phyloP scores from a whole-genome alignment of 371 early-diverging fungal species.

The Saksenaea oblongispora region DNA sequence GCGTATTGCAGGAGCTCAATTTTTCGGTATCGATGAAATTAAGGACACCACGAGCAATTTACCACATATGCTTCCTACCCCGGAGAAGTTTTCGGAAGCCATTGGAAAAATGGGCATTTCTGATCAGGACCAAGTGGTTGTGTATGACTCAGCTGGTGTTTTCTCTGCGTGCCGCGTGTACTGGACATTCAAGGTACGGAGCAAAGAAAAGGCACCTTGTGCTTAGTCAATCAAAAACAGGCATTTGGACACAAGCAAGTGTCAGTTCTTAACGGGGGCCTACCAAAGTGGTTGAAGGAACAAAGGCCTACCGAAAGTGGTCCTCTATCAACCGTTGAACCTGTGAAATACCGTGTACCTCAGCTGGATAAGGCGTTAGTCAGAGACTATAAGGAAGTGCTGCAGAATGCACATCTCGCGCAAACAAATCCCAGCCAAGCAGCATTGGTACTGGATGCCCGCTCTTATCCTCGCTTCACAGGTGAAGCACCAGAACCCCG shows the following conservation, averaged over 20 bases:
- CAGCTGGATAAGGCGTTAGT: conserved; percentile 48
- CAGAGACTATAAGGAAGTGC: conserved; percentile 59
- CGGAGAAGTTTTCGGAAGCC: conserved; percentile 57
- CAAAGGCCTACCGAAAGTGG: conserved; percentile 40
- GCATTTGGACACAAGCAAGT: conserved; percentile 86
- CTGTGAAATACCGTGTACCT: conserved; percentile 42
- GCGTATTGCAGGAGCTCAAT: conserved; percentile 61
- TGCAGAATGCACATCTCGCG: conserved; percentile 45
- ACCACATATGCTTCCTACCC: conserved; percentile 83
- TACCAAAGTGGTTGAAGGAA: conserved; percentile 76
- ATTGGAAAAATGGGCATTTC: conserved; percentile 73
- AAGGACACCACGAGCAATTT: conserved; percentile 63
- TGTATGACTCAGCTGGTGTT: conserved; percentile 74
- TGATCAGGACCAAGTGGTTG: conserved; percentile 72
- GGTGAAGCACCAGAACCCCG: conserved; percentile 87
- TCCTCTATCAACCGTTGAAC: conserved; percentile 10
- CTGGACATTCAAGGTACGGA: conserved; percentile 77
- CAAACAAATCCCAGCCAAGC: conserved; percentile 20
- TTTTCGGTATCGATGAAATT: conserved; percentile 78
- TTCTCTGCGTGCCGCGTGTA: conserved; percentile 77
- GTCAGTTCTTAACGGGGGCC: conserved; percentile 87
- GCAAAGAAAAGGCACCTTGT: neutral
- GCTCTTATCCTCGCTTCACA: conserved; percentile 71
- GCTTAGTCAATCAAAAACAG: conserved; percentile 22
- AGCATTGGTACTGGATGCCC: conserved; percentile 78